Evolutionary conservation across 2,329 filamentous ascomycete genomes (phyloP).

Genomic region (Neobulgaria alba): DNA sequence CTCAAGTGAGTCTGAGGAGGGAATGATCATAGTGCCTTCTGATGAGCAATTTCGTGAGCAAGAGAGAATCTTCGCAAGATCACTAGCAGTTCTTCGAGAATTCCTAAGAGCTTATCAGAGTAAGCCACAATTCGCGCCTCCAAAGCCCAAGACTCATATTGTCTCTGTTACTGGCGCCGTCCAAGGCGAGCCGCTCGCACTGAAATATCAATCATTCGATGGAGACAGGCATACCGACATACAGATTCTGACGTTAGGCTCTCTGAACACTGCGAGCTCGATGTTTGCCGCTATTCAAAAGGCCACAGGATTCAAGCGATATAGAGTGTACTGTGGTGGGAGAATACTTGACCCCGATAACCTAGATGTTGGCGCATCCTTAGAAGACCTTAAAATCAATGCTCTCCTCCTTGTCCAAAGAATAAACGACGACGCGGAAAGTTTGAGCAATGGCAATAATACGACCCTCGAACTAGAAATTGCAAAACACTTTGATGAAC

Average conservation of each 20-base stretch:
- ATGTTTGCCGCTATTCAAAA: conserved; percentile 58
- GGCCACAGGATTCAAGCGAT: conserved; percentile 67
- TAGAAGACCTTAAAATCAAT: conserved; percentile 61
- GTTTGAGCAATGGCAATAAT: conserved; percentile 40
- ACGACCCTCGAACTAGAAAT: conserved; percentile 69
- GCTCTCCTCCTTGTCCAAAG: conserved; percentile 60
- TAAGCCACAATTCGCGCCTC: conserved; percentile 50
- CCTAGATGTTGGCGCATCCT: conserved; percentile 48
- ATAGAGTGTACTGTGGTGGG: conserved; percentile 64
- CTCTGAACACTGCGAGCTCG: conserved; percentile 61
- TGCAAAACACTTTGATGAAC: conserved; percentile 69
- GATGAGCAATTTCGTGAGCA: conserved; percentile 43
- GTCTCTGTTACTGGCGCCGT: conserved; percentile 35
- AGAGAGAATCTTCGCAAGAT: conserved; percentile 58
- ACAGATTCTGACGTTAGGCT: conserved; percentile 55
- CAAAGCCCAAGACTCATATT: conserved; percentile 46
- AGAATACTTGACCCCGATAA: conserved; percentile 54
- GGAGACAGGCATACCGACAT: conserved; percentile 51
- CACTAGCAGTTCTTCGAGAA: conserved; percentile 57
- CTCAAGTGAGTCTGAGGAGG: conserved; percentile 39
- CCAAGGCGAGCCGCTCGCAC: conserved; percentile 54
- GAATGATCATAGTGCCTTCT: conserved; percentile 42
- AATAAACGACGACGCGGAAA: conserved; percentile 37
- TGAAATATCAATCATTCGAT: conserved; percentile 69
- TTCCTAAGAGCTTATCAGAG: conserved; percentile 56